Base-by-base conservation (phyloP, 768 basidiomycete genomes). In the Pisolithus marmoratus region DNA sequence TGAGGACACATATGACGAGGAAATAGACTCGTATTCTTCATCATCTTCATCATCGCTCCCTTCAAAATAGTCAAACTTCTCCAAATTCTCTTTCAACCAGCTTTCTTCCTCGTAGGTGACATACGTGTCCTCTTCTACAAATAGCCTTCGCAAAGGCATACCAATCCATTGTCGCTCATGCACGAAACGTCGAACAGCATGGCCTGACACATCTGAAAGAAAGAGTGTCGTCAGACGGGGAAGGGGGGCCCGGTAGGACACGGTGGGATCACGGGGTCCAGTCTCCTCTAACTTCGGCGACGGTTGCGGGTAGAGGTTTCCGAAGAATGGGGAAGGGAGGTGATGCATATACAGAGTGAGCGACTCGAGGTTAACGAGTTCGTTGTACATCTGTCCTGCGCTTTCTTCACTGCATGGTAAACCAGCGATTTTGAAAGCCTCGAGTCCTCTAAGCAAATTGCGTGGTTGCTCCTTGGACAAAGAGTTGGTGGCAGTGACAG, bases 51-150 rank as follows among this genome's bases (percentile, higher is more conserved):
- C 73, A 43, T 74, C 73, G 42, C 81, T 82, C 31, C 79, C 74
- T 52, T 81, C 82, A 54, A 83, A 86, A 54, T 71, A 76, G 11
- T 78, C 77, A 15, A 86, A 72, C 29, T 67, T 67, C 52, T 80
- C 74, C 47, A 82, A 46, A 56, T 84, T 71, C 5, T 63, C 63
- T 47, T 63, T 70, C 37, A 87, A 59, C 84, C 84, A 87, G 38
- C 60, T 61, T 54, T 73, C 71, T 12, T 82, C 77, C 22, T 68
- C 66, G 1, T 58, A 47, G 0, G 63, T 57, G n/a, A 85, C 38
- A 1, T 67, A 62, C 46, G 79, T 78, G 0, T 70, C 62, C 49
- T 73, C 60, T 38, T 79, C 73, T 67, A 85, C 73, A 31, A 62
- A 63, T 48, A 76, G 62, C n/a, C 65, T 64, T 53, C 67, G 70